Evolutionary conservation across 805 yeast species (phyloP).

Genomic region (Schwanniomyces occidentalis): DNA sequence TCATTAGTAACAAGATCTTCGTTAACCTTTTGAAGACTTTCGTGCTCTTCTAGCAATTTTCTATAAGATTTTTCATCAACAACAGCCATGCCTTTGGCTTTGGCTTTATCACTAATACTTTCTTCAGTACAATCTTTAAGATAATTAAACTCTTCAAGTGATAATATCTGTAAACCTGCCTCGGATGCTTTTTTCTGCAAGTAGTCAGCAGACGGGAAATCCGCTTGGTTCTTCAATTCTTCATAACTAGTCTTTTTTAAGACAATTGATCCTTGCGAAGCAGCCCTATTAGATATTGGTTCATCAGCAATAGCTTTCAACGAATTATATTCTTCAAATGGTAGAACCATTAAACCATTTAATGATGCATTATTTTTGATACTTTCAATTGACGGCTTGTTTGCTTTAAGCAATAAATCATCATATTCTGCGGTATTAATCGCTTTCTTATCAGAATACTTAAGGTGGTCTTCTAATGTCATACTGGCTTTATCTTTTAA

Average conservation of each 20-base stretch:
- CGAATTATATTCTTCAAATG: conserved; percentile 23
- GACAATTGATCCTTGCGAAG: conserved; percentile 16
- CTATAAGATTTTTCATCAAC: conserved; percentile 14
- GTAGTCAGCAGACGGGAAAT: not conserved
- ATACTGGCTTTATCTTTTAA: conserved; percentile 11
- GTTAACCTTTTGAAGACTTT: too few species aligned
- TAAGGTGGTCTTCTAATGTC: conserved; percentile 17
- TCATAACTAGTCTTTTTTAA: conserved; percentile 12
- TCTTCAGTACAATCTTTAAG: conserved; percentile 15
- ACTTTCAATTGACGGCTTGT: conserved; percentile 28
- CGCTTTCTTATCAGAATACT: conserved; percentile 15
- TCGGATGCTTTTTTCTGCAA: not conserved
- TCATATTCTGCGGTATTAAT: conserved; percentile 27
- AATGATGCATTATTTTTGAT: conserved; percentile 24
- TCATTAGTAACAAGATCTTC: too few species aligned
- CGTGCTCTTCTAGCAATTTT: conserved; percentile 2
- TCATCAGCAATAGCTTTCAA: conserved; percentile 12
- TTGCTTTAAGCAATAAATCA: conserved; percentile 27
- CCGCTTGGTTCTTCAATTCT: too few species aligned
- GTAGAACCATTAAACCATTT: conserved; percentile 28
- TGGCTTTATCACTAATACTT: conserved; percentile 16
- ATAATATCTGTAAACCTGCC: conserved; percentile 10
- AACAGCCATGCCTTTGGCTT: conserved; percentile 13
- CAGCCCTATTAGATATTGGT: conserved; percentile 18
- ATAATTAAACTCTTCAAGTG: conserved; percentile 9